Evolutionary conservation across 257 asterid species (phyloP).

Genomic region (Pogostemon cablin): DNA sequence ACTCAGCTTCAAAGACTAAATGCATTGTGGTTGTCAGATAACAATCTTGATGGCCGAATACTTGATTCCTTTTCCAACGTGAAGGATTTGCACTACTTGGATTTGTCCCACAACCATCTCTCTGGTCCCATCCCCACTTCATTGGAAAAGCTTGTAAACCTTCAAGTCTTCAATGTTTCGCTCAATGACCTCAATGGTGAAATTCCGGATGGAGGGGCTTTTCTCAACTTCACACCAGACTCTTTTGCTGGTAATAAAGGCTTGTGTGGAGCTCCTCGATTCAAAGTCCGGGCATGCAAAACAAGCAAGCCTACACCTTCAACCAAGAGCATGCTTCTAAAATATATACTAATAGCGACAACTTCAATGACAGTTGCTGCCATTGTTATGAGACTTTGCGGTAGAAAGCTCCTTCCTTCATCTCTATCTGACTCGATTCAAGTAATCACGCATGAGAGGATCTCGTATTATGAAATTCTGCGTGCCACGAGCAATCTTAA

Average conservation of each 20-base stretch:
- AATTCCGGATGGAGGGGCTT: not conserved
- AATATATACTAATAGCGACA: not conserved
- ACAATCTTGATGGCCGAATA: not conserved
- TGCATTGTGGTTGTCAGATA: not conserved
- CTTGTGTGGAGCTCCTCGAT: not conserved
- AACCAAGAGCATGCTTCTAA: not conserved
- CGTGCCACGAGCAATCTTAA: not conserved
- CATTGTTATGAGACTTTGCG: not conserved
- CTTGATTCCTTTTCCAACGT: not conserved
- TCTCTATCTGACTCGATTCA: not conserved
- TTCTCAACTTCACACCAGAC: not conserved
- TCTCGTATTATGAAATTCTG: not conserved
- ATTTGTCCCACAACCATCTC: conserved; percentile 5
- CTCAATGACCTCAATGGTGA: not conserved
- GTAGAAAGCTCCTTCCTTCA: not conserved
- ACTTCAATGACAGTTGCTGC: not conserved
- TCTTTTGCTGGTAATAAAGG: not conserved
- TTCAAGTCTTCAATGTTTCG: conserved; percentile 1
- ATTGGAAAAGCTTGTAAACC: not conserved
- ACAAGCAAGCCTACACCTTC: not conserved
- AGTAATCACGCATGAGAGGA: not conserved
- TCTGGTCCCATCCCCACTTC: not conserved
- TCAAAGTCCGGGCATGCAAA: not conserved
- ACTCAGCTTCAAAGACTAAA: not conserved
- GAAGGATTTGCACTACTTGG: conserved; percentile 1